Conservation (phyloP, 495 filamentous ascomycete species). For the Aspergillus conjunctus region DNA sequence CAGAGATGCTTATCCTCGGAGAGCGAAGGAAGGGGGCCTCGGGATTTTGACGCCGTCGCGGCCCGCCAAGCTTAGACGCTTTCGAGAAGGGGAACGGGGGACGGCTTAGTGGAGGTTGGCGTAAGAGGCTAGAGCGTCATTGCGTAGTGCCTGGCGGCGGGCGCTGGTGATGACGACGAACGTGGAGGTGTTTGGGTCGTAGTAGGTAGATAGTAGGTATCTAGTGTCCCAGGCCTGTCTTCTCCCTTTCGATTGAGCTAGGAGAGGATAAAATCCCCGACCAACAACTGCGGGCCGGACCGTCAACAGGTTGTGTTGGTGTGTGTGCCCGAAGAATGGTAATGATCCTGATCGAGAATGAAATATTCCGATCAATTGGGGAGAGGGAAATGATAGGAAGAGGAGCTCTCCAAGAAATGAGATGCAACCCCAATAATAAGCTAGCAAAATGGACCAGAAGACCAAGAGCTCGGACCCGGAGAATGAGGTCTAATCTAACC, state of each 20-base stretch:
- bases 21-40: background rate
- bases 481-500: too few relatives aligned
- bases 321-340: background rate
- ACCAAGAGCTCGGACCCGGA: too few relatives aligned
- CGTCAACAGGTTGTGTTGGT: slow-evolving; percentile 1
- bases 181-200: slow-evolving; percentile 1
- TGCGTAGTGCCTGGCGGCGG: slow-evolving; percentile 17
- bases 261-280: slow-evolving; percentile 19
- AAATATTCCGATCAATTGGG: too few relatives aligned
- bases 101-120: slow-evolving; percentile 7
- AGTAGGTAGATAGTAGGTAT: background rate
- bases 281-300: slow-evolving; percentile 11
- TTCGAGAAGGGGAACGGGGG: slow-evolving; percentile 11
- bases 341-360: too few relatives aligned
- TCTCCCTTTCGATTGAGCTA: background rate
- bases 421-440: too few relatives aligned
- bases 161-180: slow-evolving; percentile 23
- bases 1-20: background rate
- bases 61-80: slow-evolving; percentile 11
- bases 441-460: too few relatives aligned
- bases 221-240: background rate
- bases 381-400: too few relatives aligned
- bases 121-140: slow-evolving; percentile 17
- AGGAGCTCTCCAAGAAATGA: too few relatives aligned
- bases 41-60: background rate